phyloP scores from a whole-genome alignment of 1,284 basidiomycete genomes.

The Fistulinella cinereoalba region DNA sequence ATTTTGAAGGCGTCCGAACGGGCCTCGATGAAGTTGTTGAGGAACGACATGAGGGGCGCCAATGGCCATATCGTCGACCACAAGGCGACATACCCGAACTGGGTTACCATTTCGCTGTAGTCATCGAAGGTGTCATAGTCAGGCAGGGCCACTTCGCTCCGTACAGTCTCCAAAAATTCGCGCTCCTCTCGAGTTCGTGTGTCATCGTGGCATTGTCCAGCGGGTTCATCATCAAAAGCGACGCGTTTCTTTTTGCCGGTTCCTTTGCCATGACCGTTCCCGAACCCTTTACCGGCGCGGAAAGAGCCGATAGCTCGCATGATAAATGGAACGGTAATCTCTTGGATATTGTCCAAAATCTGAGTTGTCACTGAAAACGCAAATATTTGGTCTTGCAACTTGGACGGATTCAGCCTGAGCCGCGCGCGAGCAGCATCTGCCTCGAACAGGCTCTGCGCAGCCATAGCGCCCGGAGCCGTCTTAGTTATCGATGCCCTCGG shows the following conservation, averaged over 20 bases:
- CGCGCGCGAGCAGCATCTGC: slow-evolving; percentile 47
- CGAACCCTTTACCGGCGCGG: slow-evolving; percentile 38
- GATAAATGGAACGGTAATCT: slow-evolving; percentile 83
- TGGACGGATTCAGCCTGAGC: slow-evolving; percentile 59
- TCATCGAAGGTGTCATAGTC: slow-evolving; percentile 81
- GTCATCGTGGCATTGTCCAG: slow-evolving; percentile 40
- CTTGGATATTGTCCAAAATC: slow-evolving; percentile 77
- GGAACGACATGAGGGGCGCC: slow-evolving; percentile 77
- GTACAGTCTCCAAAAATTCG: slow-evolving; percentile 73
- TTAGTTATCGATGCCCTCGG: slow-evolving; percentile 14
- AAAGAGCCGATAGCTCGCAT: slow-evolving; percentile 60
- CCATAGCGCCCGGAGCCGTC: slow-evolving; percentile 4
- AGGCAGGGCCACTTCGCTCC: slow-evolving; percentile 76
- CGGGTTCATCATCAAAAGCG: slow-evolving; percentile 64
- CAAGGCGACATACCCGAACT: slow-evolving; percentile 89
- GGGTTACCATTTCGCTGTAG: slow-evolving; percentile 94
- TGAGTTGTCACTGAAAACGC: slow-evolving; percentile 95
- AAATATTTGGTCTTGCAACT: slow-evolving; percentile 91
- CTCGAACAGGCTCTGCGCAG: slow-evolving; percentile 45
- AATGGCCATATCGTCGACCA: slow-evolving; percentile 97
- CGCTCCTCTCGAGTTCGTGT: slow-evolving; percentile 61
- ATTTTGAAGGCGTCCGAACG: slow-evolving; percentile 96
- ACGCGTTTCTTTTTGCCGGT: slow-evolving; percentile 61
- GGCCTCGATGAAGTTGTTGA: slow-evolving; percentile 91
- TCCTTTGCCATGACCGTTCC: slow-evolving; percentile 31